Percentiles rank a stretch among this genome's conserved stretches.
Conservation (phyloP, 2,329 filamentous ascomycete genomes). For the Samsoniella hepiali region DNA sequence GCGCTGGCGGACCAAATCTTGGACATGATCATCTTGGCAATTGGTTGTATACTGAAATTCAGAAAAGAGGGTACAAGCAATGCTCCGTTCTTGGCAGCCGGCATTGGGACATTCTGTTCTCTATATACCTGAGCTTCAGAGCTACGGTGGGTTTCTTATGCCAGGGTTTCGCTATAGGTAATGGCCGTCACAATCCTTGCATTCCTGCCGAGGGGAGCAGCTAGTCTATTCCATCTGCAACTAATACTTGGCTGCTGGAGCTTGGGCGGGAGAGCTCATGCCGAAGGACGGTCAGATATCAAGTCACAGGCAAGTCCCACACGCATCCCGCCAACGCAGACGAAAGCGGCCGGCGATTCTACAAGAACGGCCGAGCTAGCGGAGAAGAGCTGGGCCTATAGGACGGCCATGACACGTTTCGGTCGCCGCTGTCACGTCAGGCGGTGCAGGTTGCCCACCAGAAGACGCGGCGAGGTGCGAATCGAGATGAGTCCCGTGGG, state of each 20-base stretch:
- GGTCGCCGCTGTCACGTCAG: too few species aligned
- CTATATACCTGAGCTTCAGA: neutral
- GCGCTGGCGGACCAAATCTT: constrained; percentile 3
- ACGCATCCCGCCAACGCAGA: too few species aligned
- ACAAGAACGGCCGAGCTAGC: too few species aligned
- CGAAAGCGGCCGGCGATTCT: too few species aligned
- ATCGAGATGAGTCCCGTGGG: neutral
- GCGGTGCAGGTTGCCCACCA: neutral
- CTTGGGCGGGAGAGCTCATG: neutral
- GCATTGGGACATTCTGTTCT: neutral
- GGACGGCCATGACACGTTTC: too few species aligned
- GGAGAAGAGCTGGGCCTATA: too few species aligned
- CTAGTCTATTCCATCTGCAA: neutral
- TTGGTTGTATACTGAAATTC: neutral
- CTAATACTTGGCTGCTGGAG: neutral
- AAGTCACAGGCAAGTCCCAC: too few species aligned
- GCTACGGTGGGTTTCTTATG: neutral
- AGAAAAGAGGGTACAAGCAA: too few species aligned
- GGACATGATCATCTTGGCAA: neutral
- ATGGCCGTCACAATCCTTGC: neutral
- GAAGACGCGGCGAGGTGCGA: neutral
- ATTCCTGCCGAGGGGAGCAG: neutral
- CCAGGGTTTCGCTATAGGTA: neutral
- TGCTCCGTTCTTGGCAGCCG: too few species aligned
- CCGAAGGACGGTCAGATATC: neutral